These are phyloP conservation scores for Xenoacremonium recifei DNA, from an alignment of 2,329 filamentous ascomycete species.

Conservation along the genomic window DNA sequence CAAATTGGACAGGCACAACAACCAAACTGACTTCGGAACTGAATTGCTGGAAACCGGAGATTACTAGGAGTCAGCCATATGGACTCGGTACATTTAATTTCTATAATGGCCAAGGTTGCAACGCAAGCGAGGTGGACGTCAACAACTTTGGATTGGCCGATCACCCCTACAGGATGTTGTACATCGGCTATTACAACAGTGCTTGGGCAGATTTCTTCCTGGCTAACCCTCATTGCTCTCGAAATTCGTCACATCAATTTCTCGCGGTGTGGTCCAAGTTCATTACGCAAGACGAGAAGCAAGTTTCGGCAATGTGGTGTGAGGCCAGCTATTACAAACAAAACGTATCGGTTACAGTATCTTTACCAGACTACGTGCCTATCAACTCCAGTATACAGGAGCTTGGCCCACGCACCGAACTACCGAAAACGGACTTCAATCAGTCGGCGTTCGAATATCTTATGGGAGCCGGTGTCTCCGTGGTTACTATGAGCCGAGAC, in stretches of 20 bases:
- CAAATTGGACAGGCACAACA: constrained; percentile 27
- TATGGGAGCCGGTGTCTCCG: constrained; percentile 24
- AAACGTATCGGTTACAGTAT: constrained; percentile 25
- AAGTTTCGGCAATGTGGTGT: constrained; percentile 42
- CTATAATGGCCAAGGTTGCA: constrained; percentile 38
- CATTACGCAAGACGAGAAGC: constrained; percentile 5
- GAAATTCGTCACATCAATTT: constrained; percentile 36
- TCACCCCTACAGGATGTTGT: constrained; percentile 31
- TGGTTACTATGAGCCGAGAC: constrained; percentile 14
- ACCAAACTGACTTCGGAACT: constrained; percentile 37
- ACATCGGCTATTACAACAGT: constrained; percentile 41
- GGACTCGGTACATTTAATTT: constrained; percentile 22
- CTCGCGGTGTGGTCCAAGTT: constrained; percentile 24
- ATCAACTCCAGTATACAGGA: not conserved
- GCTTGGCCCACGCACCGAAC: constrained; percentile 3
- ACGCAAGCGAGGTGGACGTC: too few relatives aligned
- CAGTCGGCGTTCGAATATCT: constrained; percentile 33
- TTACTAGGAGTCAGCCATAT: not conserved
- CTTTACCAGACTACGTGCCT: not conserved
- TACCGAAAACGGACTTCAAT: constrained; percentile 32
- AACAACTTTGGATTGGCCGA: too few relatives aligned
- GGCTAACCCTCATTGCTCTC: constrained; percentile 29
- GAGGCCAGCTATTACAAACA: constrained; percentile 45
- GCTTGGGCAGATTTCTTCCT: constrained; percentile 33
- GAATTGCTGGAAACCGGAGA: constrained; percentile 34